phyloP scores from a whole-genome alignment of 140 eudicot genomes.

The Eryngium alpinum region DNA sequence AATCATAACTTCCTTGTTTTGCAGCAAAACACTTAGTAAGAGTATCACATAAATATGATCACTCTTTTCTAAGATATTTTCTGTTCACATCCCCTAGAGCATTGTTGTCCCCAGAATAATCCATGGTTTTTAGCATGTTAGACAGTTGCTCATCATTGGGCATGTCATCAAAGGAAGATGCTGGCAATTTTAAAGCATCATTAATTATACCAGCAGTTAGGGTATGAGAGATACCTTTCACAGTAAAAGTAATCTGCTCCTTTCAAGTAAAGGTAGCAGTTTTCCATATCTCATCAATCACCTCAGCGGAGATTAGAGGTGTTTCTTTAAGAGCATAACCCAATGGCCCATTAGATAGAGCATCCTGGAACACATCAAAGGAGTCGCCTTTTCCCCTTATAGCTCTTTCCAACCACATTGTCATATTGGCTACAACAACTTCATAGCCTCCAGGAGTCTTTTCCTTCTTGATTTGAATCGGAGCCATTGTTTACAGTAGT shows the following conservation, averaged over 20 bases:
- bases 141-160: no score
- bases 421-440: not conserved
- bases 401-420: not conserved
- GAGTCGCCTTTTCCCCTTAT: not conserved
- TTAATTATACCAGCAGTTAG: not conserved
- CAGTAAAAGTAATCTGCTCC: not conserved
- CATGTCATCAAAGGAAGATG: not conserved
- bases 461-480: not conserved
- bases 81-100: no score
- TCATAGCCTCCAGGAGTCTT: not conserved
- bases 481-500: not conserved
- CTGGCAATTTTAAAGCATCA: not conserved
- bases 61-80: no score
- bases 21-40: no score
- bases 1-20: no score
- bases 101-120: no score
- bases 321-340: not conserved
- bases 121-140: no score
- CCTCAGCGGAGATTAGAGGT: not conserved
- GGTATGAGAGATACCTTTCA: not conserved
- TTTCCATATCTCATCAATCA: not conserved
- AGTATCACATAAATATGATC: no score
- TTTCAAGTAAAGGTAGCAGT: not conserved
- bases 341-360: not conserved
- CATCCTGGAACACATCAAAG: not conserved